These are phyloP conservation scores for Evernia prunastri DNA, from an alignment of 495 filamentous ascomycete species.

Conservation along the genomic window DNA sequence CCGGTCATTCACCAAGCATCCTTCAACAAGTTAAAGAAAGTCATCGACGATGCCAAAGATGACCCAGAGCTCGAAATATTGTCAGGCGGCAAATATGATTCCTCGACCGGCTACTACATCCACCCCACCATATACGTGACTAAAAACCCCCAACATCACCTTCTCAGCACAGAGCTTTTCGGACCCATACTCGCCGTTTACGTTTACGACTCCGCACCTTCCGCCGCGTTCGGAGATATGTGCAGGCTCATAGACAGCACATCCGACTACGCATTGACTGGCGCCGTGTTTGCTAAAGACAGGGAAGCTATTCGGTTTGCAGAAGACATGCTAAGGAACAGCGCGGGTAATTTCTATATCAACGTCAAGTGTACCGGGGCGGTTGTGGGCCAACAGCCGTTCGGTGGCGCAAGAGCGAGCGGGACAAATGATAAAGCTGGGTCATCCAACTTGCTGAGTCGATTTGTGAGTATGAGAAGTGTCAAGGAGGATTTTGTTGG, in stretches of 20 bases:
- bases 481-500: slow-evolving; percentile 86
- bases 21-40: slow-evolving; percentile 46
- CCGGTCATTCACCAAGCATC: slow-evolving; percentile 51
- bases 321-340: slow-evolving; percentile 66
- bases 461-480: slow-evolving; percentile 77
- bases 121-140: slow-evolving; percentile 62
- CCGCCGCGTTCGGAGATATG: slow-evolving; percentile 43
- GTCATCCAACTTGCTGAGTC: slow-evolving; percentile 61
- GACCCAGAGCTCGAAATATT: slow-evolving; percentile 57
- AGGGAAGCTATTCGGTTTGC: slow-evolving; percentile 59
- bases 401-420: slow-evolving; percentile 77
- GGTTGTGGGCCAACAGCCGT: slow-evolving; percentile 88
- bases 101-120: slow-evolving; percentile 57
- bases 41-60: slow-evolving; percentile 57
- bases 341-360: slow-evolving; percentile 84
- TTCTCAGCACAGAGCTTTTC: slow-evolving; percentile 58
- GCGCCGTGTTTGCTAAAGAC: slow-evolving; percentile 68
- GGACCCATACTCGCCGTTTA: slow-evolving; percentile 58
- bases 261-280: slow-evolving; percentile 72
- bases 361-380: slow-evolving; percentile 92
- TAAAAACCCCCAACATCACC: slow-evolving; percentile 55
- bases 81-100: slow-evolving; percentile 54
- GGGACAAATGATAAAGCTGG: slow-evolving; percentile 93
- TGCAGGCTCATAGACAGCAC: slow-evolving; percentile 56
- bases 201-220: slow-evolving; percentile 51